These are phyloP conservation scores for Cyberlindnera samutprakarnensis DNA, from an alignment of 805 yeast genomes.

Conservation along the genomic window DNA sequence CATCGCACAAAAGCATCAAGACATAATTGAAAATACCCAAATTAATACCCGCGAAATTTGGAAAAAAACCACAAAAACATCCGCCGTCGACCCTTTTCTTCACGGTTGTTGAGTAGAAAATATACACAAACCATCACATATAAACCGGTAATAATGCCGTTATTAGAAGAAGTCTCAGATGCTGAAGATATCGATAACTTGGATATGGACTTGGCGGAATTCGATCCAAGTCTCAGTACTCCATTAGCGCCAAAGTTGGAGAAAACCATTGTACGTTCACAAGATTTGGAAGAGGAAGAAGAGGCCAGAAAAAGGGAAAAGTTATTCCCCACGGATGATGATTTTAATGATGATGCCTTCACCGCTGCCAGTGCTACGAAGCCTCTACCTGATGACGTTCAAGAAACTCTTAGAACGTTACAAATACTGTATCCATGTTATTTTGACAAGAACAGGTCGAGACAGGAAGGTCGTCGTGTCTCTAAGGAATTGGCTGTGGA, in stretches of 20 bases:
- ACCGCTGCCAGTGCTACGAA: no score
- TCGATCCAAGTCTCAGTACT: conserved; percentile 63
- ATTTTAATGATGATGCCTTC: conserved; percentile 19
- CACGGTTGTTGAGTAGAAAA: no score
- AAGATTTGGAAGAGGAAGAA: conserved; percentile 32
- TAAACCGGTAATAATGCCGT: conserved; percentile 45
- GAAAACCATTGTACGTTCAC: conserved; percentile 55
- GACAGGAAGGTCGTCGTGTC: conserved; percentile 80
- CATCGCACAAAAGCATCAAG: no score
- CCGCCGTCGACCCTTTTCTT: no score
- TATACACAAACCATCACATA: neutral
- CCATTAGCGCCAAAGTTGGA: conserved; percentile 66
- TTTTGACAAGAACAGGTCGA: conserved; percentile 73
- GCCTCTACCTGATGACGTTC: conserved; percentile 43
- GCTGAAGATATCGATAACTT: conserved; percentile 83
- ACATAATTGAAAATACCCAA: no score
- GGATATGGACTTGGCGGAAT: conserved; percentile 91
- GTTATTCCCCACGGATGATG: conserved; percentile 1
- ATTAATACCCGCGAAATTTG: no score
- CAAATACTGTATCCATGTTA: conserved; percentile 87
- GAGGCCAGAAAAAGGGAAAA: conserved; percentile 3
- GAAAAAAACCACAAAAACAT: no score
- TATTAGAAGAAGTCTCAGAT: conserved; percentile 64
- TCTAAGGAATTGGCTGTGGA: conserved; percentile 59
- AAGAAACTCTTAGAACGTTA: conserved; percentile 57